Evolutionary conservation across 495 filamentous ascomycete genomes (phyloP).

Genomic region (Pseudotulostoma volvatum): DNA sequence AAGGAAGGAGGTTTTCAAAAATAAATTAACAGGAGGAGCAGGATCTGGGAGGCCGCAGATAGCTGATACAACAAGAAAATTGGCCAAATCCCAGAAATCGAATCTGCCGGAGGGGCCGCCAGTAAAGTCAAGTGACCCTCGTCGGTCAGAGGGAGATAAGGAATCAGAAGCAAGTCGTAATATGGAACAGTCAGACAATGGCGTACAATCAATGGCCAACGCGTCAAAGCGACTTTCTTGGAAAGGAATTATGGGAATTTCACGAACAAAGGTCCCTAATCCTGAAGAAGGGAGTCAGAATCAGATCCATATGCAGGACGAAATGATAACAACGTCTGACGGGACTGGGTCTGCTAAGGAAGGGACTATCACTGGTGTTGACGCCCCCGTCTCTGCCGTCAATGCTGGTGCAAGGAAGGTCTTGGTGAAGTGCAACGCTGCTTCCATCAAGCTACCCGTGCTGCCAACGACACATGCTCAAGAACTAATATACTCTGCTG

Average conservation of each 20-base stretch:
- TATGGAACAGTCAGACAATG: not conserved
- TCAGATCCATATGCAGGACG: not conserved
- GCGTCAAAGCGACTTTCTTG: not conserved
- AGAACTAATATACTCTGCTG: constrained; percentile 49
- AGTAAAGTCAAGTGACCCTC: too few relatives aligned
- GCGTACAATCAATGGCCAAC: not conserved
- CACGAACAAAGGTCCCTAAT: not conserved
- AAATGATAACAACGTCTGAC: not conserved
- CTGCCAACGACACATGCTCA: constrained; percentile 53
- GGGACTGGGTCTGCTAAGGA: constrained; percentile 19
- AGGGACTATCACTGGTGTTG: constrained; percentile 45
- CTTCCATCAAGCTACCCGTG: constrained; percentile 46
- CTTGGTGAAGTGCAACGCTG: constrained; percentile 47
- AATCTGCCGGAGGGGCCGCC: too few relatives aligned
- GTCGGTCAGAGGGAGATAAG: not conserved
- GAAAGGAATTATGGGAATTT: constrained; percentile 3
- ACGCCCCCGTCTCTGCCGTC: constrained; percentile 71
- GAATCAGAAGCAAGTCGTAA: not conserved
- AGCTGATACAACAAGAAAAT: too few relatives aligned
- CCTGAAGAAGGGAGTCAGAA: constrained; percentile 1
- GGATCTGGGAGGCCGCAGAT: too few relatives aligned
- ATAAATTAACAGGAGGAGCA: too few relatives aligned
- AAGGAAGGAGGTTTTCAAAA: too few relatives aligned
- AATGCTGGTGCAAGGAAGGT: constrained; percentile 66
- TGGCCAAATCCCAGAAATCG: too few relatives aligned